Evolutionary conservation across 1,284 basidiomycete species (phyloP), one percentile per base, ranked within the genome.

Genomic region (Schizophyllum amplum): DNA sequence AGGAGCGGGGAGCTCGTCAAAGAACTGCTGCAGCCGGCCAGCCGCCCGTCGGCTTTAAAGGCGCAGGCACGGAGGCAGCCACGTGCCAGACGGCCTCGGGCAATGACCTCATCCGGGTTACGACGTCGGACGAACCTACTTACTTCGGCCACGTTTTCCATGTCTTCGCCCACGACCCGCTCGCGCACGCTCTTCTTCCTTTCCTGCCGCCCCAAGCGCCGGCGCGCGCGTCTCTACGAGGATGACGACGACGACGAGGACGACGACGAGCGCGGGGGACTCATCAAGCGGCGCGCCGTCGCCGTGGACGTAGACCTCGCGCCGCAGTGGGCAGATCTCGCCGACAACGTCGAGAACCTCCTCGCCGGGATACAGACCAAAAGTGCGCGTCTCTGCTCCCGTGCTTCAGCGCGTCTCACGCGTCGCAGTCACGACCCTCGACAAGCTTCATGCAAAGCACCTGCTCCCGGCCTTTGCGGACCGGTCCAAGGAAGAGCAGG

Each of bases 391-490:
- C 60, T 51, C 59, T 59, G 55, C 21, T 50, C 55, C 55, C 59
- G 56, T 24, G 42, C 47, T 53, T 47, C 20, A 27, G 59, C 51
- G 22, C 53, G 46, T 27, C 15, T 53, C 25, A 62, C 58, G 58
- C 59, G 53, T 60, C 59, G 59, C 65, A 95, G 89, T 97, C 69
- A 67, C 79, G 24, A 72, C 83, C 5, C 84, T 98, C 51, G 95
- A 98, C 70, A 94, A 90, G 68, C 82, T 99, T 7, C 95, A 99
- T 65, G 90, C 94, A 60, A 97, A 94, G 70, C 95, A 98, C 70
- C 87, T 91, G 55, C 81, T 99, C 2, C 97, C 97, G 59, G 94
- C 94, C 1, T 99, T 99, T 70, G 83, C 92, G 67, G 97, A 99
- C 79, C 89, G 96, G 57, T 82, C 90, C 1, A 83, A 84, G 15